These are phyloP conservation scores for Trametes sanguinea DNA, from an alignment of 768 basidiomycete species.

Conservation along the genomic window DNA sequence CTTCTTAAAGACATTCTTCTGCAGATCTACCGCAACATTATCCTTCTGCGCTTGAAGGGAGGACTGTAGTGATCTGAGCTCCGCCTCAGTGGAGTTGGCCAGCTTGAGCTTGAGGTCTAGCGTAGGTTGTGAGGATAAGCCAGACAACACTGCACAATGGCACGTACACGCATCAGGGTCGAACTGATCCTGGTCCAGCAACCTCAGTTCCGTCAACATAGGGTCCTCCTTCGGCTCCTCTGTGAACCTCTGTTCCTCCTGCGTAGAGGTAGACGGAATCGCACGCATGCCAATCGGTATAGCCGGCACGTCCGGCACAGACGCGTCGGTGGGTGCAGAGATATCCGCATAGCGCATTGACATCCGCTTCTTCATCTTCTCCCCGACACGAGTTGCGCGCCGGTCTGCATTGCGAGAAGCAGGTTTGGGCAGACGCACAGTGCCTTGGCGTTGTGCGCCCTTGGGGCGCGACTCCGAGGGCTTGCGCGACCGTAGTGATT, in stretches of 20 bases:
- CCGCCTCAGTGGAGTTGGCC: slow-evolving; percentile 86
- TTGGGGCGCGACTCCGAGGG: slow-evolving; percentile 28
- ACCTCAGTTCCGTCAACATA: slow-evolving; percentile 55
- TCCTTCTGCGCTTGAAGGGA: slow-evolving; percentile 71
- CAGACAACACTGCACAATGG: not conserved
- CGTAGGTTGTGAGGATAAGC: not conserved
- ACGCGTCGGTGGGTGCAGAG: slow-evolving; percentile 62
- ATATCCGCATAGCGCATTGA: slow-evolving; percentile 92
- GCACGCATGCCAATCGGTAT: slow-evolving; percentile 49
- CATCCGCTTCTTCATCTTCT: slow-evolving; percentile 96
- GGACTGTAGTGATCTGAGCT: slow-evolving; percentile 73
- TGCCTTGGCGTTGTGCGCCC: slow-evolving; percentile 15
- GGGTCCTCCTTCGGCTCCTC: slow-evolving; percentile 61
- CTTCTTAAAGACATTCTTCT: slow-evolving; percentile 96
- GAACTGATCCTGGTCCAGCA: slow-evolving; percentile 78
- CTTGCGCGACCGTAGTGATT: slow-evolving; percentile 36
- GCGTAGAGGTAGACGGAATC: slow-evolving; percentile 34
- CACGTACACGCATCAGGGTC: slow-evolving; percentile 86
- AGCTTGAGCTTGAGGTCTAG: slow-evolving; percentile 80
- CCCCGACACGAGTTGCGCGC: slow-evolving; percentile 58
- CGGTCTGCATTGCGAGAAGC: slow-evolving; percentile 30
- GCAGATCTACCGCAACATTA: slow-evolving; percentile 77
- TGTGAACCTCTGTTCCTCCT: slow-evolving; percentile 31
- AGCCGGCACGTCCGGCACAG: slow-evolving; percentile 59
- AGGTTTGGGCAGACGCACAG: slow-evolving; percentile 12